Evolutionary conservation across 257 asterid species (phyloP), one percentile per base, ranked within the genome.

Genomic region (Nicotiana noctiflora): DNA sequence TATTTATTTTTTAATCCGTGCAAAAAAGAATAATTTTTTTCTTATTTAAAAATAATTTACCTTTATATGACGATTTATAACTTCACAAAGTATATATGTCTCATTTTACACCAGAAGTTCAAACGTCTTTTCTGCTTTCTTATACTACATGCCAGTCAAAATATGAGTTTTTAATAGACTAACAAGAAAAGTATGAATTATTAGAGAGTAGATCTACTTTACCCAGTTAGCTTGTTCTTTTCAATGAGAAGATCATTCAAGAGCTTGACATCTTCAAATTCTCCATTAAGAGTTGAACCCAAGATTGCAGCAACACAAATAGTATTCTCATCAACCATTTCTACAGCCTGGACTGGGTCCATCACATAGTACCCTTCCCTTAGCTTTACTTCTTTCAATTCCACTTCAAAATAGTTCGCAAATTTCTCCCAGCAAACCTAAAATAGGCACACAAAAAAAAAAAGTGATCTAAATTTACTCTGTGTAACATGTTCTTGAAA

Each of bases 391-490:
- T 83, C 83, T 51, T 83, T 83, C 53, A 85, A 34, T 55, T 85
- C 88, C 55, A 85, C 88, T 64, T 85, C 88, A 77, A 85, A 85
- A 51, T 85, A 85, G 44, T 81, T 85, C 8, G 88, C 84, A 29
- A 85, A 85, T 80, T 85, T 85, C 84, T 85, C 86, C 88, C 88
- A 85, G 18, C 88, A 85, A n/a, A 85, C 88, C 88, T 85, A 31
- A 51, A 44, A 60, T 8, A 17, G 49, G 15, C 32, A 8, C 14
- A 18, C n/a, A n/a, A n/a, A n/a, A n/a, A 65, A 17, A 29, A 63
- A 4, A 9, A 1, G 2, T 0, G 18, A 29, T 14, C 5, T 2
- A 12, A 51, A 23, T 17, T 63, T 29, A 65, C 19, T 65, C 37
- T 31, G 15, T 67, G 37, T 67, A 4, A 67, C 55, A 67, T 34